These are phyloP conservation scores for Symbiodinium natans DNA, from an alignment of 73 alveolate genomes.

Conservation along the genomic window DNA sequence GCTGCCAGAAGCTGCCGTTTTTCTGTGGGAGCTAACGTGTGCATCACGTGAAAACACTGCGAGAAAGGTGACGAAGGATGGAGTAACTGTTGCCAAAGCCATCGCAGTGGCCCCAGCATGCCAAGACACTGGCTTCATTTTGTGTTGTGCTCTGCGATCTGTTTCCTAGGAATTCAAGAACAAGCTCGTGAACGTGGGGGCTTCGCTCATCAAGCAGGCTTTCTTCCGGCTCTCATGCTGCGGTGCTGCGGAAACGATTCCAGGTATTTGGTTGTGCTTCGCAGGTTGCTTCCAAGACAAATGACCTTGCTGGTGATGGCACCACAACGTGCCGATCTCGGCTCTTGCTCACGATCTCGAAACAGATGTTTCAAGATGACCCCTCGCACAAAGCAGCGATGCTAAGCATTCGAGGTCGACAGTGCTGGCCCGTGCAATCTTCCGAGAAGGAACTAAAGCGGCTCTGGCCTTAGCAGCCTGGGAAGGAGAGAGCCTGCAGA, in stretches of 20 bases:
- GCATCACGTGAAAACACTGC: too few relatives aligned
- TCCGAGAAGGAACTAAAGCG: conserved; percentile 95
- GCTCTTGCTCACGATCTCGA: not conserved
- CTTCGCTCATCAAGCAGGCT: conserved; percentile 96
- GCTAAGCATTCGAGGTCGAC: conserved; percentile 95
- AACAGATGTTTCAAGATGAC: not conserved
- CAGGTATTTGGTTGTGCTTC: not conserved
- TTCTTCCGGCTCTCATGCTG: not conserved
- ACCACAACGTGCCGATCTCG: conserved; percentile 97
- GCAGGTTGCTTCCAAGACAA: conserved; percentile 98
- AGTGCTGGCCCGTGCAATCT: conserved; percentile 97
- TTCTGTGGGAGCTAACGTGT: too few relatives aligned
- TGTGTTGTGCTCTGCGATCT: not conserved
- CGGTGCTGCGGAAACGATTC: too few relatives aligned
- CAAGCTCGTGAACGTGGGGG: conserved; percentile 97
- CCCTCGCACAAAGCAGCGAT: too few relatives aligned
- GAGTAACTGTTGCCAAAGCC: conserved; percentile 98
- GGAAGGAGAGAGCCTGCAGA: conserved; percentile 95
- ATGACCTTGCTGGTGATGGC: conserved; percentile 99
- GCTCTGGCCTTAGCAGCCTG: conserved; percentile 97
- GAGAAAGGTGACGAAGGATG: conserved; percentile 97
- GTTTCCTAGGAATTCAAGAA: conserved; percentile 94
- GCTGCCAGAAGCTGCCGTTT: too few relatives aligned
- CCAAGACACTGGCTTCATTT: not conserved
- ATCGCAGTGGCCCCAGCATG: conserved; percentile 90